Evolutionary conservation across 2,329 filamentous ascomycete genomes (phyloP).

Genomic region (Pseudopithomyces maydicus): DNA sequence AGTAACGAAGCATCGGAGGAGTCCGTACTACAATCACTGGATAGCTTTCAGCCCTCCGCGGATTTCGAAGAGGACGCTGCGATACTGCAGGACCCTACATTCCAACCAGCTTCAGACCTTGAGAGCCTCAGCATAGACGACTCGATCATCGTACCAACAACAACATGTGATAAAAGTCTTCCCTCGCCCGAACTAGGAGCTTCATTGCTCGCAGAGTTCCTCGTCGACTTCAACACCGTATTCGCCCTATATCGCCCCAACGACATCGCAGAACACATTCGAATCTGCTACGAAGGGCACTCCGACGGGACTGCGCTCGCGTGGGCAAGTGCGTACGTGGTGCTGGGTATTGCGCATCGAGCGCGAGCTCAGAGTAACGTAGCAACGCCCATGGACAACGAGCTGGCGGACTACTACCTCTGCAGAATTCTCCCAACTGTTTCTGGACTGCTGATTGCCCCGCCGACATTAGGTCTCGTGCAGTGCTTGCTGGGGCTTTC

Average conservation of each 20-base stretch:
- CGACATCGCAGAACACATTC: constrained; percentile 26
- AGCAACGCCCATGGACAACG: constrained; percentile 23
- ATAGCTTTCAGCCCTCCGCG: constrained; percentile 12
- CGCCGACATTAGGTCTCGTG: constrained; percentile 24
- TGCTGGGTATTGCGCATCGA: constrained; percentile 32
- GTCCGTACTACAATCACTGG: not conserved
- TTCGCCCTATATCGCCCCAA: constrained; percentile 27
- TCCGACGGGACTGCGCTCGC: constrained; percentile 28
- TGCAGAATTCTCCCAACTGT: constrained; percentile 17
- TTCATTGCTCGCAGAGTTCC: constrained; percentile 27
- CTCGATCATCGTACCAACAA: not conserved
- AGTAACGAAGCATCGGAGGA: not conserved
- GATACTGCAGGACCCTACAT: constrained; percentile 18
- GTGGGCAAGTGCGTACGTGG: constrained; percentile 29
- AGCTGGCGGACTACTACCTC: constrained; percentile 28
- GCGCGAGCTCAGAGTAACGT: constrained; percentile 28
- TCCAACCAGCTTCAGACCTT: constrained; percentile 2
- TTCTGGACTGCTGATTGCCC: constrained; percentile 20
- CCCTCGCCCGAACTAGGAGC: constrained; percentile 30
- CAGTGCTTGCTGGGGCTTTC: constrained; percentile 29
- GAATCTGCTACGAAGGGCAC: constrained; percentile 26
- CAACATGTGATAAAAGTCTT: constrained; percentile 22
- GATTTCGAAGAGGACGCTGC: constrained; percentile 21
- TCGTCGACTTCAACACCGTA: constrained; percentile 32
- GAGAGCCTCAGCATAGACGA: not conserved